phyloP scores from a whole-genome alignment of 2,329 filamentous ascomycete species.

The Pseudopithomyces maydicus region DNA sequence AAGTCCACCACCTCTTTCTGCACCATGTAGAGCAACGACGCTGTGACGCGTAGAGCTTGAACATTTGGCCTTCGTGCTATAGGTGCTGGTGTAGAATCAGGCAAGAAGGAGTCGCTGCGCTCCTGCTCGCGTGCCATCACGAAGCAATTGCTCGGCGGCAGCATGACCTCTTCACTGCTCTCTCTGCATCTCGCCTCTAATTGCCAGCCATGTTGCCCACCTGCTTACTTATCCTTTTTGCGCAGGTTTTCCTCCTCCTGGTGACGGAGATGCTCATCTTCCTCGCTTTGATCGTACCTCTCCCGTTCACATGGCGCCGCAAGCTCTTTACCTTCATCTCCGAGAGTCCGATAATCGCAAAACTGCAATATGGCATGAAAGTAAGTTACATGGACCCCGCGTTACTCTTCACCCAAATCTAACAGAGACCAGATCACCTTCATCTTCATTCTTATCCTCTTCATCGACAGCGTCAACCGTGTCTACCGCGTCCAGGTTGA shows the following conservation, averaged over 20 bases:
- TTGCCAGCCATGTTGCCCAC: slow-evolving; percentile 17
- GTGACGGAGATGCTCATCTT: slow-evolving; percentile 84
- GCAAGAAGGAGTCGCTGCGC: neutral
- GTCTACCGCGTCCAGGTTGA: slow-evolving; percentile 97
- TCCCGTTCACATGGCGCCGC: slow-evolving; percentile 85
- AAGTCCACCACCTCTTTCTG: slow-evolving; percentile 35
- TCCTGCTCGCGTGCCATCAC: neutral
- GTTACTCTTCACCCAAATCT: slow-evolving; percentile 8
- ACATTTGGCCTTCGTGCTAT: no score
- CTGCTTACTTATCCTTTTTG: slow-evolving; percentile 32
- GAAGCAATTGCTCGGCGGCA: neutral
- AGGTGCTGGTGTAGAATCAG: no score
- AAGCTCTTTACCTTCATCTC: slow-evolving; percentile 96
- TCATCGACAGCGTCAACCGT: slow-evolving; percentile 93
- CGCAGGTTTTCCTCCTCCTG: slow-evolving; percentile 80
- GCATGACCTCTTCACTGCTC: slow-evolving; percentile 8
- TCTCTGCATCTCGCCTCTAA: slow-evolving; percentile 5
- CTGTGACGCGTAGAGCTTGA: no score
- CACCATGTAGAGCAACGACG: no score
- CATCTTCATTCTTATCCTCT: slow-evolving; percentile 97
- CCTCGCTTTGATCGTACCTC: slow-evolving; percentile 79
- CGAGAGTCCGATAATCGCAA: slow-evolving; percentile 81
- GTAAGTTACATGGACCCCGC: slow-evolving; percentile 44
- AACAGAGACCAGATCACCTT: slow-evolving; percentile 75
- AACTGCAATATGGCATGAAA: slow-evolving; percentile 96